Base-by-base conservation (phyloP, 2,329 filamentous ascomycete species). In the Meredithiella fracta region DNA sequence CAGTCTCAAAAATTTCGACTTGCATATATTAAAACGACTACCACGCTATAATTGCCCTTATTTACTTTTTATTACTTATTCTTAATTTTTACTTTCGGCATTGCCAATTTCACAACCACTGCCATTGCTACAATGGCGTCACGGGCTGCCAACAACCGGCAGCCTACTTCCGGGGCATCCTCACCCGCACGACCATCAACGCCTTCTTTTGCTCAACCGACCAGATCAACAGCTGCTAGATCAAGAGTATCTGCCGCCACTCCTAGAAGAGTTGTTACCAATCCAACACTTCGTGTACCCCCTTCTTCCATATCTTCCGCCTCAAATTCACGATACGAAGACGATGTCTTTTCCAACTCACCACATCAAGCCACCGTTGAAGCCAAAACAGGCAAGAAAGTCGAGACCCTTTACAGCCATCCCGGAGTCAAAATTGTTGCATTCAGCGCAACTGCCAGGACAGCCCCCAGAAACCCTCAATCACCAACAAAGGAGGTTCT, bases 331-430 rank as follows among this genome's bases (percentile, higher is more conserved):
- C 38, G 51, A 53, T 47, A 57, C 23, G 56, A 58, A 23, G 56
- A 52, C 34, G 17, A 37, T n/a, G 17, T 54, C 22, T 52, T 52
- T 15, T 52, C 49, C n/a, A 8, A 26, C 20, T 53, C 57, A 42
- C 47, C 53, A 14, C 51, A 55, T 40, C 40, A 47, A 14, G 31
- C 53, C 7, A 49, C 51, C 3, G 38, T 54, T 23, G 57, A 58
- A n/a, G 42, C 57, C 25, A 58, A 56, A 50, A 20, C 50, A 3
- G 51, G 50, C 1, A 58, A 58, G 26, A 58, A 58, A 20, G 74
- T 86, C 61, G 84, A 87, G 66, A 86, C 81, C 1, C 75, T 94
- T 3, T 92, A 86, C 65, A 80, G 78, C 57, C 85, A 90, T 63
- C 78, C 83, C 0, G 79, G 77, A 47, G 82, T 82, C 58, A 87